Conservation (phyloP, 352 stramenopile genomes). For the Phytophthora pluvialis region DNA sequence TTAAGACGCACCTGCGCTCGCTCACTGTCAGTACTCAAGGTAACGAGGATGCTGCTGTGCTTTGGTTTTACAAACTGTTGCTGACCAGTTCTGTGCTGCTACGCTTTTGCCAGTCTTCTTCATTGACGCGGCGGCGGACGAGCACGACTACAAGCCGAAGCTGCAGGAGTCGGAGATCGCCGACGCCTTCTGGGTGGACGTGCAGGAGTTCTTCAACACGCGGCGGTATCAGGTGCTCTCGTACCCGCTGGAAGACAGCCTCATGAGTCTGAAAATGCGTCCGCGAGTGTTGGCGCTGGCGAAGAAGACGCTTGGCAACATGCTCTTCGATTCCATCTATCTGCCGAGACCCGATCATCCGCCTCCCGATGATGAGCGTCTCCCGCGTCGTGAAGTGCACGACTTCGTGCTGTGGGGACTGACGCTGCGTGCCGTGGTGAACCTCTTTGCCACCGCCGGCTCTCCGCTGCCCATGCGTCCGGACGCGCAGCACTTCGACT, state of each 20-base stretch:
- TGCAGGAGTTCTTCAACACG: slow-evolving; percentile 76
- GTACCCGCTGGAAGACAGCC: slow-evolving; percentile 68
- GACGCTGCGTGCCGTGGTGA: slow-evolving; percentile 72
- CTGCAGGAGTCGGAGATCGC: slow-evolving; percentile 75
- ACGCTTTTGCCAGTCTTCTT: slow-evolving; percentile 64
- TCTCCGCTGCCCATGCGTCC: slow-evolving; percentile 57
- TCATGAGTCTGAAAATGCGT: slow-evolving; percentile 44
- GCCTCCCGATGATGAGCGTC: slow-evolving; percentile 46
- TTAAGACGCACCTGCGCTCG: slow-evolving; percentile 68
- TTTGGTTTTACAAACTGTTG: slow-evolving; percentile 1
- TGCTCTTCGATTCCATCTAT: slow-evolving; percentile 80
- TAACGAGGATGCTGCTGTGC: slow-evolving; percentile 9
- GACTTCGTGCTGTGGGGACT: slow-evolving; percentile 90
- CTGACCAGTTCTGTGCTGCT: slow-evolving; percentile 2
- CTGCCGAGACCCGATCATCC: slow-evolving; percentile 59
- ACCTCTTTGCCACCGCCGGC: slow-evolving; percentile 52
- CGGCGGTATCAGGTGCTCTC: slow-evolving; percentile 58
- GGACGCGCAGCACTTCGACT: slow-evolving; percentile 67
- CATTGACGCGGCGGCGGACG: slow-evolving; percentile 56
- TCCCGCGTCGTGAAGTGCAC: slow-evolving; percentile 46
- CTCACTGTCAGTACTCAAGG: slow-evolving; percentile 76
- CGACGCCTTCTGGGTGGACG: slow-evolving; percentile 85
- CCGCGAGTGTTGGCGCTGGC: slow-evolving; percentile 40
- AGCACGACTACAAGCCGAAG: slow-evolving; percentile 52
- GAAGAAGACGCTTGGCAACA: slow-evolving; percentile 53